Base-by-base conservation (phyloP, 2,329 filamentous ascomycete genomes). In the Ophiostoma sp. region DNA sequence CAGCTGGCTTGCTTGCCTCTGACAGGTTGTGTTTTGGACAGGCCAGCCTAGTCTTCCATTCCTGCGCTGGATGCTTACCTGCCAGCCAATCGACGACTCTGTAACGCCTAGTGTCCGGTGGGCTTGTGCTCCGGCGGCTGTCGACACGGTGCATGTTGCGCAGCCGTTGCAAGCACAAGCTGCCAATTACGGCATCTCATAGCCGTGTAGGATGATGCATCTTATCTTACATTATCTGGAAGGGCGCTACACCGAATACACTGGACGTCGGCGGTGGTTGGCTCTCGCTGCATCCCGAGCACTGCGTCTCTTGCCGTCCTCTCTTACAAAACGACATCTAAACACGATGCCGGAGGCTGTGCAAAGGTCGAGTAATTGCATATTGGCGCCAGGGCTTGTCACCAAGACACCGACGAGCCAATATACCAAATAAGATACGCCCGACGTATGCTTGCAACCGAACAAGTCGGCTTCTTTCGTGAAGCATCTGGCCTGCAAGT, bases 11-110 rank as follows among this genome's bases (percentile, higher is more conserved):
- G 60, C 67, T 27, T 58, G 58, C 58, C 64, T 69, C 68, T 44
- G 60, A 69, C 68, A 69, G 47, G 60, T 69, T 41, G 65, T 69
- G 68, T 67, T 69, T 69, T 44, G 62, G 58, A 68, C 18, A 66
- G 55, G 38, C 18, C 27, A 18, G 12, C 18, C 16, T 8, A 9
- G 1, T 49, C 16, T 49, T 60, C 55, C 55, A 38, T 14, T 60
- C 55, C 14, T 12, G 12, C 14, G 11, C 18, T 27, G 42, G 27
- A 27, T 27, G 27, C 42, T 44, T 44, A 12, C 42, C 42, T 60
- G 27, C 55, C 55, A 60, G 12, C 27, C 55, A 60, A 60, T 60
- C 55, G 55, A 60, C 55, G 38, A 38, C 6, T 60, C 55, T 60
- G 55, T 60, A 60, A 60, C 55, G 55, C 55, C 27, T 12, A 40